Evolutionary conservation across 371 early-diverging fungal genomes (phyloP).

Genomic region (Actinomucor elegans): DNA sequence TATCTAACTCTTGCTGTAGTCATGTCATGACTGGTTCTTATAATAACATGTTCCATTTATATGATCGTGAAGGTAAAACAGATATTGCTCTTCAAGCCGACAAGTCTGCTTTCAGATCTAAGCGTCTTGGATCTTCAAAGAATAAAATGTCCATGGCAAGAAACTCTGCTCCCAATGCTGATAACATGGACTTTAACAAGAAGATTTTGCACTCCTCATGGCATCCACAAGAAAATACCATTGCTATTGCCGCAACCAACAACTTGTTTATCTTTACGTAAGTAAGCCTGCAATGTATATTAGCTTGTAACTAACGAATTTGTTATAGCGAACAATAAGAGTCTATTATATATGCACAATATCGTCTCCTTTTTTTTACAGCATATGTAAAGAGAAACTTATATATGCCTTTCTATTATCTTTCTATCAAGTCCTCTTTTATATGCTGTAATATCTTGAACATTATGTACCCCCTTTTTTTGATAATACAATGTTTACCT

Average conservation of each 20-base stretch:
- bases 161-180: constrained; percentile 69
- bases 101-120: constrained; percentile 94
- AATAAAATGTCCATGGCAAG: constrained; percentile 44
- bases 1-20: constrained; percentile 65
- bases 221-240: constrained; percentile 97
- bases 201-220: constrained; percentile 97
- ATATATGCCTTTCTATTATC: too few relatives aligned
- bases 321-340: too few relatives aligned
- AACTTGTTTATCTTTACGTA: constrained; percentile 95
- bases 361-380: too few relatives aligned
- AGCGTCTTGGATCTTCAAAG: constrained; percentile 67
- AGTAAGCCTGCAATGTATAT: too few relatives aligned
- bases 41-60: constrained; percentile 94
- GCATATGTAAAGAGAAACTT: too few relatives aligned
- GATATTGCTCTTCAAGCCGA: constrained; percentile 94
- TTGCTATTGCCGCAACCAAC: constrained; percentile 97
- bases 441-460: too few relatives aligned
- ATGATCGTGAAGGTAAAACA: constrained; percentile 65
- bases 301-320: too few relatives aligned
- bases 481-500: too few relatives aligned
- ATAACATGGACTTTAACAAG: constrained; percentile 89
- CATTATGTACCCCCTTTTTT: too few relatives aligned
- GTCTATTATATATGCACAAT: too few relatives aligned
- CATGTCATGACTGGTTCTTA: constrained; percentile 91
- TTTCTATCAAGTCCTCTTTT: too few relatives aligned